Conservation (phyloP, 345 rosid species). For the Lepidium africanum region DNA sequence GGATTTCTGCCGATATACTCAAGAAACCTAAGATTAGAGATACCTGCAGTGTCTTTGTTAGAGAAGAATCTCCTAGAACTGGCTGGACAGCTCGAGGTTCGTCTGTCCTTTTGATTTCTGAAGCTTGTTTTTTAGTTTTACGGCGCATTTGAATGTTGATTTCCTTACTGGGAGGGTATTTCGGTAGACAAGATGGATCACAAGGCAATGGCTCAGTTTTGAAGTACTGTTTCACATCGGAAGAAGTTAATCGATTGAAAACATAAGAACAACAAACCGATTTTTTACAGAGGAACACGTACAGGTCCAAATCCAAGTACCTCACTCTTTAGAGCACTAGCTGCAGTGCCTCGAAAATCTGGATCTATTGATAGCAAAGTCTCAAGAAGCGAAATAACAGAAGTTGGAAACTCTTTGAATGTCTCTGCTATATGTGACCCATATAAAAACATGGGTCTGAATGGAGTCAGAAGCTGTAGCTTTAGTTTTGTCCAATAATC, state of each 20-base stretch:
- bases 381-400: slow-evolving; percentile 62
- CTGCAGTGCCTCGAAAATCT: slow-evolving; percentile 60
- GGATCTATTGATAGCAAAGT: slow-evolving; percentile 77
- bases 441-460: slow-evolving; percentile 71
- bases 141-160: slow-evolving; percentile 55
- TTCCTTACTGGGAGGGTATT: slow-evolving; percentile 87
- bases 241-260: not conserved
- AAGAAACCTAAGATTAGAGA: not conserved
- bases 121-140: slow-evolving; percentile 47
- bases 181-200: slow-evolving; percentile 84
- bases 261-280: not conserved
- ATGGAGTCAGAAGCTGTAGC: slow-evolving; percentile 49
- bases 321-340: slow-evolving; percentile 65
- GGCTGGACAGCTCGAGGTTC: slow-evolving; percentile 7
- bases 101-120: not conserved
- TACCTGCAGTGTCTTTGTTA: slow-evolving; percentile 9
- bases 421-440: slow-evolving; percentile 53
- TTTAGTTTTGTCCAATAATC: slow-evolving; percentile 60
- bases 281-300: not conserved
- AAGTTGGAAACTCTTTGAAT: slow-evolving; percentile 51
- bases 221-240: slow-evolving; percentile 46
- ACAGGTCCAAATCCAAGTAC: slow-evolving; percentile 27
- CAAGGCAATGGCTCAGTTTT: slow-evolving; percentile 65
- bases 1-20: not conserved
- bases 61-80: not conserved